Base-by-base conservation (phyloP, 371 early-diverging fungal species). In the Fennellomyces sp. region DNA sequence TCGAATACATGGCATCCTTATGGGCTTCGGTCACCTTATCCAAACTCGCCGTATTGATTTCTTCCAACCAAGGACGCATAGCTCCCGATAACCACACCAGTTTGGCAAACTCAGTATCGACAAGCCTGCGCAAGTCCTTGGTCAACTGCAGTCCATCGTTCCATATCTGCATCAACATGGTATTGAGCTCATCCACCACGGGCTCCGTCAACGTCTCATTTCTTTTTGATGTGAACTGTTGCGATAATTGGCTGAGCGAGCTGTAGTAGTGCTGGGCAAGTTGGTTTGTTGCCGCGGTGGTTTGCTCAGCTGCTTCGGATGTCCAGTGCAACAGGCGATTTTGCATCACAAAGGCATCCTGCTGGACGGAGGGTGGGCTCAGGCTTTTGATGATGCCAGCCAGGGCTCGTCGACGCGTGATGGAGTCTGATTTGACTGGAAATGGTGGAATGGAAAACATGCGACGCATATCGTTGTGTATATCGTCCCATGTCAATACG, bases 401-500 rank as follows among this genome's bases (percentile, higher is more conserved):
- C 15, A 53, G 35, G 7, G 12, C 23, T 15, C 35, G 35, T 35
- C 33, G 41, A 21, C 35, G 35, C 8, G 30, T 36, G 6, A 19
- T 13, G 2, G 55, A 25, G n/a, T 33, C 39, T 25, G 27, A 25
- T 2, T 10, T 31, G 15, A n/a, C 13, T 26, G 25, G 10, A 2
- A 8, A 26, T 29, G n/a, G 4, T 15, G 21, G 23, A 19, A 28
- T 39, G 5, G 30, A n/a, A 29, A 36, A 12, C 11, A 27, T 33
- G 17, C 55, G 55, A 17, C 55, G 39, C 17, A 54, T 25, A 17
- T 54, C 55, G 39, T 27, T 38, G 17, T 54, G 26, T 8, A 54
- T 38, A 17, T 54, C 55, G 35, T 54, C 39, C 55, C 39, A 35
- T 11, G 55, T 54, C 26, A 54, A 26, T 5, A 26, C 26, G 3